A percentile compares a stretch with the other conserved stretches of the same genome.
These are phyloP conservation scores for Leccinum uliginosum DNA, from an alignment of 768 basidiomycete genomes.

Conservation along the genomic window DNA sequence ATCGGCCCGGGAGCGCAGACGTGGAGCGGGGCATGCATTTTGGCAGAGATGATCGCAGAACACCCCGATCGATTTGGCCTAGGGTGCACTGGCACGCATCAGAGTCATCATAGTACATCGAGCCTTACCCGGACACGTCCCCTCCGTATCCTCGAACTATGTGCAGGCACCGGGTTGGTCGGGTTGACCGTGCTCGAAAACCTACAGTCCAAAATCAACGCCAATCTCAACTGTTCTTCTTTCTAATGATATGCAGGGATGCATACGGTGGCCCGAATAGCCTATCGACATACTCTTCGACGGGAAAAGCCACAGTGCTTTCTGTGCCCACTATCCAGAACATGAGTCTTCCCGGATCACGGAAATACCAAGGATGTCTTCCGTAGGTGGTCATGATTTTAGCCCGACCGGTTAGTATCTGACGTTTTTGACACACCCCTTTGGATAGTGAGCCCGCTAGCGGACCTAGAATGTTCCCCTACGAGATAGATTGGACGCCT, in stretches of 20 bases:
- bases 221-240: too few species aligned
- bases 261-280: conserved; percentile 72
- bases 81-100: neutral
- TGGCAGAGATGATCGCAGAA: conserved; percentile 69
- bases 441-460: conserved; percentile 42
- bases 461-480: conserved; percentile 49
- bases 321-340: conserved; percentile 57
- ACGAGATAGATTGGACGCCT: conserved; percentile 53
- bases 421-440: neutral
- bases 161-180: conserved; percentile 55
- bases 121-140: neutral
- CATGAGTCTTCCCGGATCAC: conserved; percentile 57
- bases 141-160: conserved; percentile 48
- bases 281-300: conserved; percentile 64
- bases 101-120: too few species aligned
- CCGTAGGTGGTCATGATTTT: conserved; percentile 36
- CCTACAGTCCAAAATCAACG: conserved; percentile 38
- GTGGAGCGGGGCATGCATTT: conserved; percentile 81
- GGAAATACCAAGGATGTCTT: conserved; percentile 65
- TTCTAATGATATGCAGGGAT: conserved; percentile 36
- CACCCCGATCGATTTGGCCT: conserved; percentile 39
- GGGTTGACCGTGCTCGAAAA: conserved; percentile 47
- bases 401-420: neutral
- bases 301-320: conserved; percentile 44
- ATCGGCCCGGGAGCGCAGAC: conserved; percentile 88